Conservation (phyloP, 2,329 filamentous ascomycete species). For the Cytospora paraplurivora region DNA sequence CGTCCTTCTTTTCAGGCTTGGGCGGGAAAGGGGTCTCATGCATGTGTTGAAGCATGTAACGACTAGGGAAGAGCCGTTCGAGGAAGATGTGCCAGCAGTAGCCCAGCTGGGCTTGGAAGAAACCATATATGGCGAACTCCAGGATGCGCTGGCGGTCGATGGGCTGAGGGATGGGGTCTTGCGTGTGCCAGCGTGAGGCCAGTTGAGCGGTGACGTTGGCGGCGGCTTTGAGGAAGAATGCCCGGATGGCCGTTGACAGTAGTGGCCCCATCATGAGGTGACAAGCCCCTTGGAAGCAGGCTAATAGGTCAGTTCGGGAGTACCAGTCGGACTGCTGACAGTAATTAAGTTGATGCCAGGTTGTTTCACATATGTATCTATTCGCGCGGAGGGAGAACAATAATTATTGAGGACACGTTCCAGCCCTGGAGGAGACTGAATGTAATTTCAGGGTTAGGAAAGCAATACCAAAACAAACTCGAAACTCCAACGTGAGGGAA, state of each 20-base stretch:
- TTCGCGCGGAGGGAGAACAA: background rate
- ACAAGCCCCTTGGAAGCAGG: background rate
- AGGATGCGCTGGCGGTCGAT: slow-evolving; percentile 33
- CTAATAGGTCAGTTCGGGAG: background rate
- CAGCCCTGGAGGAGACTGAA: background rate
- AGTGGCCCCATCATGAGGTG: slow-evolving; percentile 24
- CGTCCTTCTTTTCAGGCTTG: slow-evolving; percentile 29
- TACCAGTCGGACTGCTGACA: background rate
- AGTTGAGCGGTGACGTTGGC: slow-evolving; percentile 31
- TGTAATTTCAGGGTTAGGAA: slow-evolving; percentile 20
- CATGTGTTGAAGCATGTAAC: slow-evolving; percentile 10
- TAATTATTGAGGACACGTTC: slow-evolving; percentile 19
- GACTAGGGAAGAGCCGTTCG: slow-evolving; percentile 33
- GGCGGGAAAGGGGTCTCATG: slow-evolving; percentile 12
- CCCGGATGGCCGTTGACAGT: slow-evolving; percentile 27
- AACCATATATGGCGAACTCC: slow-evolving; percentile 35
- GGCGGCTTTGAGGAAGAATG: slow-evolving; percentile 29
- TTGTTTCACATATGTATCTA: background rate
- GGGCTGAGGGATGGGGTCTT: slow-evolving; percentile 17
- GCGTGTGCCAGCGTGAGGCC: slow-evolving; percentile 27
- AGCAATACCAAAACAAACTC: background rate
- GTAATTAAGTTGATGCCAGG: background rate
- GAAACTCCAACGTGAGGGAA: background rate
- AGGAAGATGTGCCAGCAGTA: slow-evolving; percentile 34
- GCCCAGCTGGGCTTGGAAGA: slow-evolving; percentile 33